These are phyloP conservation scores for Rhizomucor pusillus DNA, from an alignment of 371 early-diverging fungal genomes.

Conservation along the genomic window DNA sequence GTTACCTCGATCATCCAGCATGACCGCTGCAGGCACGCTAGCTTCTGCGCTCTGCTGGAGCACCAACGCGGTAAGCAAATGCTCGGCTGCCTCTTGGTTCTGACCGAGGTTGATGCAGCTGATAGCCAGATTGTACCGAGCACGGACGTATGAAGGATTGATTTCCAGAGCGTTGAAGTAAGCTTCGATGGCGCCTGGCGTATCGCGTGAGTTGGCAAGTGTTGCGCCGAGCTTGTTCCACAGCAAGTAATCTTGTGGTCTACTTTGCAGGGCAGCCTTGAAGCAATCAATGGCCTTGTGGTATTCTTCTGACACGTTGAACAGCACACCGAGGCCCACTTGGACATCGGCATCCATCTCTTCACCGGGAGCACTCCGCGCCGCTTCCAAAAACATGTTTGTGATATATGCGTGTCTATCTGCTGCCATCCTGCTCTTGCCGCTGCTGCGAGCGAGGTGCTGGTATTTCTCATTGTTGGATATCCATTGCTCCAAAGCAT, in stretches of 20 bases:
- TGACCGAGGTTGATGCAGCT: conserved; percentile 89
- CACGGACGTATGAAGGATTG: conserved; percentile 93
- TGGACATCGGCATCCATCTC: conserved; percentile 91
- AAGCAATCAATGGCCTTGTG: conserved; percentile 97
- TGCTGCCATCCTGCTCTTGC: conserved; percentile 12
- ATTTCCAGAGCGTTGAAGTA: conserved; percentile 91
- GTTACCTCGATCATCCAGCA: conserved; percentile 30
- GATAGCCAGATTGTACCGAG: conserved; percentile 92
- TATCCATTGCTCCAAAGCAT: conserved; percentile 88
- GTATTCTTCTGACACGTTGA: conserved; percentile 88
- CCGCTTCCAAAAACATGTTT: conserved; percentile 78
- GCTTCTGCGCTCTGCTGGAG: conserved; percentile 69
- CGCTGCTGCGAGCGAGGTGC: conserved; percentile 14
- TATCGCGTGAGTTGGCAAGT: conserved; percentile 81
- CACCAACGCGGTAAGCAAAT: conserved; percentile 81
- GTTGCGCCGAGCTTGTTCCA: conserved; percentile 98
- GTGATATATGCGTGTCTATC: conserved; percentile 69
- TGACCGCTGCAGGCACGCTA: conserved; percentile 9
- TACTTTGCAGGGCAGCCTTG: conserved; percentile 80
- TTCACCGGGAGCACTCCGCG: conserved; percentile 64
- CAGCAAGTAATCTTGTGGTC: conserved; percentile 90
- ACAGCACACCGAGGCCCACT: conserved; percentile 90
- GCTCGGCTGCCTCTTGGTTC: conserved; percentile 89
- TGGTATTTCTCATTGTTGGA: conserved; percentile 68
- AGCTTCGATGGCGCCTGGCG: conserved; percentile 83